Evolutionary conservation across 192 early-diverging fungal species (phyloP).

Genomic region (Entomortierella beljakovae): DNA sequence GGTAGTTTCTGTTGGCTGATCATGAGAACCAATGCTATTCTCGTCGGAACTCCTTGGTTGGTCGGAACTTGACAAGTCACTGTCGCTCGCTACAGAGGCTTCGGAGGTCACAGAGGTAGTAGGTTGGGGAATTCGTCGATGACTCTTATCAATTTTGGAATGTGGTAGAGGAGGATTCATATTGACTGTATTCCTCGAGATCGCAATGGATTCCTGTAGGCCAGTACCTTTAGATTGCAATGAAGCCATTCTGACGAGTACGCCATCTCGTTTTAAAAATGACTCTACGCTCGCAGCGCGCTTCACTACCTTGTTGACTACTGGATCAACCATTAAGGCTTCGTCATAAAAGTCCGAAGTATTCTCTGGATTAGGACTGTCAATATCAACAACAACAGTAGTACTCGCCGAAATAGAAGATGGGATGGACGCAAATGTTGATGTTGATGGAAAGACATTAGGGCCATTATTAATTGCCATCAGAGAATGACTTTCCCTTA

Average conservation of each 20-base stretch:
- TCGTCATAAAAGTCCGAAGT: background rate
- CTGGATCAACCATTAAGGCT: background rate
- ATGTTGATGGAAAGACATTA: background rate
- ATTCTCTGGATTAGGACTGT: background rate
- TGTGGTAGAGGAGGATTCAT: background rate
- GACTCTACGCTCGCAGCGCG: slow-evolving; percentile 30
- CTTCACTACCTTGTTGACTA: slow-evolving; percentile 2
- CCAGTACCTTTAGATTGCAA: slow-evolving; percentile 8
- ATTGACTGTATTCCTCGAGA: background rate
- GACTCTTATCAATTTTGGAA: background rate
- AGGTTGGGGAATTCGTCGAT: background rate
- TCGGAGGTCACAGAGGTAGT: no score
- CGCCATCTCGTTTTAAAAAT: slow-evolving; percentile 4
- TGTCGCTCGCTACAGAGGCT: no score
- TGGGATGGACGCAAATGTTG: slow-evolving; percentile 11
- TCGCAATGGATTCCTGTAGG: background rate
- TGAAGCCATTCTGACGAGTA: slow-evolving; percentile 6
- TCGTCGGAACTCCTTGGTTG: no score
- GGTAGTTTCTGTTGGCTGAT: background rate
- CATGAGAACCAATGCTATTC: background rate
- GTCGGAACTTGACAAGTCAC: no score
- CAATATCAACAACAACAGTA: background rate
- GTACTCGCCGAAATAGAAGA: slow-evolving; percentile 1
- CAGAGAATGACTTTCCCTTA: slow-evolving; percentile 1
- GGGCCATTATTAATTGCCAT: background rate